phyloP scores from a whole-genome alignment of 345 rosid species.

The Brassica cretica region DNA sequence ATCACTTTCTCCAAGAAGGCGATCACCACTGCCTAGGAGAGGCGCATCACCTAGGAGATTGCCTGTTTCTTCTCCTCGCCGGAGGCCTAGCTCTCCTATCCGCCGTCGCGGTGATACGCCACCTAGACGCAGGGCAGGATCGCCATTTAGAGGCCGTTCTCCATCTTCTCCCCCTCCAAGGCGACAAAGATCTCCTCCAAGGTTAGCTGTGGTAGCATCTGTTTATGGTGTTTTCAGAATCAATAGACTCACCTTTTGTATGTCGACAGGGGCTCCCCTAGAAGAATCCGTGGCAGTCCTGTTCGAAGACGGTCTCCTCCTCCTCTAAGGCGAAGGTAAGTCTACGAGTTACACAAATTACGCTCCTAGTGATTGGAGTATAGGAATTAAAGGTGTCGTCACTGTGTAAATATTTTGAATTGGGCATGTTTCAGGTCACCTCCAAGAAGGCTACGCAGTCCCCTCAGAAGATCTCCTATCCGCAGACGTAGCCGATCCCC shows the following conservation, averaged over 20 bases:
- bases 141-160: slow-evolving; percentile 37
- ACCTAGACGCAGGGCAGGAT: slow-evolving; percentile 58
- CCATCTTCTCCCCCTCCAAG: slow-evolving; percentile 61
- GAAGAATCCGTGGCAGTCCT: slow-evolving; percentile 90
- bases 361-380: background rate
- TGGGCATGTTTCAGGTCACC: slow-evolving; percentile 59
- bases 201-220: slow-evolving; percentile 48
- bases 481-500: slow-evolving; percentile 94
- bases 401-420: background rate
- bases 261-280: slow-evolving; percentile 66
- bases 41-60: slow-evolving; percentile 82
- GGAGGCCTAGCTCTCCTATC: slow-evolving; percentile 67
- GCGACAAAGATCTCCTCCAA: slow-evolving; percentile 78
- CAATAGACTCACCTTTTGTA: slow-evolving; percentile 17
- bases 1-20: slow-evolving; percentile 68
- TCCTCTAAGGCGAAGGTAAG: slow-evolving; percentile 84
- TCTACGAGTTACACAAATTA: background rate
- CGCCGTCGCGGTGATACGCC: slow-evolving; percentile 78
- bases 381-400: background rate
- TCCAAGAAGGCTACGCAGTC: slow-evolving; percentile 79
- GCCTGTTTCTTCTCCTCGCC: slow-evolving; percentile 74
- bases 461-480: slow-evolving; percentile 85
- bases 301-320: slow-evolving; percentile 95
- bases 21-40: slow-evolving; percentile 85
- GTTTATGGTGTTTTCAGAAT: slow-evolving; percentile 15